These are phyloP conservation scores for Aspergillus spinulosporus DNA, from an alignment of 2,329 filamentous ascomycete genomes.

Conservation along the genomic window DNA sequence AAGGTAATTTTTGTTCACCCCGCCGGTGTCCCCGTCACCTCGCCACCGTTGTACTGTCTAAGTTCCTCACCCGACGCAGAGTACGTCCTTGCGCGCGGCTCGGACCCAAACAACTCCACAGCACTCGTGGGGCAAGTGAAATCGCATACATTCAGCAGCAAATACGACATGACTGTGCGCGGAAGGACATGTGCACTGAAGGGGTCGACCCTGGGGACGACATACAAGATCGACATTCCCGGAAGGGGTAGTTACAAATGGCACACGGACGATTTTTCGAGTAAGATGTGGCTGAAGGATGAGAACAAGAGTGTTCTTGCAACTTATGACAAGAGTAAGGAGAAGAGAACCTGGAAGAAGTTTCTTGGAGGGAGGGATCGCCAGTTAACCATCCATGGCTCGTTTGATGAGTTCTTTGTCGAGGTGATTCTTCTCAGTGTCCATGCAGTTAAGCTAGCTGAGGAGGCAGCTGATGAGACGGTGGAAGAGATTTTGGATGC, in stretches of 20 bases:
- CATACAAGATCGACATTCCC: background rate
- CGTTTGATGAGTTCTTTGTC: background rate
- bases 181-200: background rate
- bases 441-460: slow-evolving; percentile 4
- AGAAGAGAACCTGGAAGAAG: slow-evolving; percentile 4
- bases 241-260: background rate
- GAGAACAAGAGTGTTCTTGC: background rate
- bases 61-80: slow-evolving; percentile 4
- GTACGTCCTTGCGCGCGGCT: slow-evolving; percentile 1
- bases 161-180: slow-evolving; percentile 1
- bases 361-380: slow-evolving; percentile 4
- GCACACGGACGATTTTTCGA: background rate
- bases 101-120: background rate
- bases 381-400: background rate
- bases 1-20: slow-evolving; percentile 6
- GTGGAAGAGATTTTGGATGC: background rate
- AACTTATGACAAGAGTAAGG: slow-evolving; percentile 2
- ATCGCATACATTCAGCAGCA: slow-evolving; percentile 2
- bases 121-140: background rate
- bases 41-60: slow-evolving; percentile 2
- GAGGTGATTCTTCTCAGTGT: slow-evolving; percentile 8
- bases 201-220: background rate
- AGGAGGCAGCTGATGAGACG: slow-evolving; percentile 1
- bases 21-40: background rate
- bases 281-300: slow-evolving; percentile 9